Conservation (phyloP, 2,329 filamentous ascomycete species). For the Colletotrichum caudatum region DNA sequence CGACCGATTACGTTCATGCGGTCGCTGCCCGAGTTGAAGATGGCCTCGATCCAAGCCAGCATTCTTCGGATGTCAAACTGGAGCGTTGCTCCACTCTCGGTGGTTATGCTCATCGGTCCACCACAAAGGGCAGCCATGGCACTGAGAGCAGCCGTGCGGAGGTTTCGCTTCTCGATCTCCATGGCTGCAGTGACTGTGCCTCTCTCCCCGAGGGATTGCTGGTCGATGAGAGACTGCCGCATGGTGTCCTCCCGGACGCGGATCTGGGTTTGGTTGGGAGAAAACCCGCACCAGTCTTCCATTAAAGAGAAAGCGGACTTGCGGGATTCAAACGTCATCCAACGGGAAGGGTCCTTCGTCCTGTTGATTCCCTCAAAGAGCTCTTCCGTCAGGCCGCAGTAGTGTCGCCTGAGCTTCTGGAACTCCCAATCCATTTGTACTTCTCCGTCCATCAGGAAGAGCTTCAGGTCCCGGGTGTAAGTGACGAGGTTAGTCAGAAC, state of each 20-base stretch:
- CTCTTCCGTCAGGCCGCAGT: constrained; percentile 93
- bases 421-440: constrained; percentile 96
- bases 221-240: constrained; percentile 84
- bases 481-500: constrained; percentile 88
- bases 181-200: constrained; percentile 87
- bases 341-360: constrained; percentile 85
- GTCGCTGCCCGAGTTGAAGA: constrained; percentile 92
- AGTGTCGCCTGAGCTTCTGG: constrained; percentile 90
- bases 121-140: constrained; percentile 95
- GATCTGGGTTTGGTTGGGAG: constrained; percentile 87
- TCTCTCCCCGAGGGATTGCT: constrained; percentile 80
- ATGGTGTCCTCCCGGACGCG: constrained; percentile 87
- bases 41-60: constrained; percentile 94
- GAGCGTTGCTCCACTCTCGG: constrained; percentile 86
- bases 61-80: constrained; percentile 94
- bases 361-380: constrained; percentile 92
- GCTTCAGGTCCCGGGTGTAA: constrained; percentile 91
- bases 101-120: constrained; percentile 86
- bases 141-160: constrained; percentile 89
- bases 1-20: constrained; percentile 91
- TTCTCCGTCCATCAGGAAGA: constrained; percentile 94
- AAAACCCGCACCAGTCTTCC: constrained; percentile 99
- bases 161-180: constrained; percentile 95
- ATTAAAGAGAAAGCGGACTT: constrained; percentile 96
- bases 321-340: constrained; percentile 97